Evolutionary conservation across 148 eudicot species (phyloP), one percentile per base, ranked within the genome.

Genomic region (Pharnaceum exiguum): DNA sequence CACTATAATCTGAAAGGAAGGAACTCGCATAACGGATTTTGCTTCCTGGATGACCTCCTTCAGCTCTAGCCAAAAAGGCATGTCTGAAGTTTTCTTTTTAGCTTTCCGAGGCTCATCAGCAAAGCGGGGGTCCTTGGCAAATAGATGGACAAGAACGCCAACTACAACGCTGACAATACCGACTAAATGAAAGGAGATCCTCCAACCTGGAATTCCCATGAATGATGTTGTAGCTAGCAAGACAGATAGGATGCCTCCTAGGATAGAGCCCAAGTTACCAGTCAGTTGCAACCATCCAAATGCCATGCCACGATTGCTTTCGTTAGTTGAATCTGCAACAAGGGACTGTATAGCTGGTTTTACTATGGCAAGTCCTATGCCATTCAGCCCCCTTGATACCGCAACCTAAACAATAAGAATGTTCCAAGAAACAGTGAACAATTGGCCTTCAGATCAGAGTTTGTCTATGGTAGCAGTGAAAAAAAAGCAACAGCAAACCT

Each of bases 271-370:
- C 18, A 91, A 44, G 7, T 77, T 82, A 31, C 97, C 97, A 55
- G 87, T 77, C 35, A 91, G 85, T 36, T 71, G 81, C 50, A 91
- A 59, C 71, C 87, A 65, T 62, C 97, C 97, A 56, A 91, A 91
- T 17, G 96, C 97, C 26, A 82, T 67, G 27, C 97, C 97, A 62
- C 97, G 77, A 13, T 70, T 84, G 40, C 76, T 78, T 65, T 91
- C 97, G 55, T 43, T 43, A 57, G 87, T 87, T 56, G 90, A 84
- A 59, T 91, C 97, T 31, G 98, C 98, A 64, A 93, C 81, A 58
- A 93, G 88, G 3, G 98, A 93, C 70, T 93, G 98, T 9, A 93
- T 84, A 11, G 96, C 90, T 0, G 98, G 98, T 36, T 88, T 93
- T 59, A 93, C 98, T 46, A 93, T 88, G 32, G 95, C 98, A n/a